Conservation (phyloP, 257 asterid species). For the Solanum sitiens region DNA sequence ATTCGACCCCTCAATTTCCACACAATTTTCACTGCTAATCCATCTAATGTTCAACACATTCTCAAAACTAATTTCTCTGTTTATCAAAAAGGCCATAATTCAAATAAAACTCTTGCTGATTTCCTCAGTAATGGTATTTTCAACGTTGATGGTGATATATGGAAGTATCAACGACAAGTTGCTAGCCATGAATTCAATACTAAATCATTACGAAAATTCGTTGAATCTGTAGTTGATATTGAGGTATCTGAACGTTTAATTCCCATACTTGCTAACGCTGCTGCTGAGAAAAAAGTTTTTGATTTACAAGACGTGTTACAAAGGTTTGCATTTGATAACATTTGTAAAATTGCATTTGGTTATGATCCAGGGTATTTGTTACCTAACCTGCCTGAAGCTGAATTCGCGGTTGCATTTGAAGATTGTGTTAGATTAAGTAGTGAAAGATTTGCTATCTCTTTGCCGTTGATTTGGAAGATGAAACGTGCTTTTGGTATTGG, state of each 20-base stretch:
- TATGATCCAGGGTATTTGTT: slow-evolving; percentile 45
- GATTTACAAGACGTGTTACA: slow-evolving; percentile 60
- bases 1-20: slow-evolving; percentile 38
- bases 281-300: not conserved
- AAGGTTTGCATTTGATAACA: slow-evolving; percentile 60
- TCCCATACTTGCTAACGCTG: slow-evolving; percentile 29
- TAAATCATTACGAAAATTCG: slow-evolving; percentile 37
- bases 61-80: slow-evolving; percentile 40
- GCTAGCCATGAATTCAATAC: slow-evolving; percentile 61
- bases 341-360: slow-evolving; percentile 54
- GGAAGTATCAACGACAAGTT: slow-evolving; percentile 54
- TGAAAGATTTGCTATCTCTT: slow-evolving; percentile 17
- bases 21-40: slow-evolving; percentile 45
- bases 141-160: slow-evolving; percentile 43
- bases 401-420: slow-evolving; percentile 43
- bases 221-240: slow-evolving; percentile 37
- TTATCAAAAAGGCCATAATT: slow-evolving; percentile 20
- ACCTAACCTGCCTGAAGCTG: slow-evolving; percentile 30
- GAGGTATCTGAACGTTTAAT: slow-evolving; percentile 34
- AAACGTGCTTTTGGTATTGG: slow-evolving; percentile 33
- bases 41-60: slow-evolving; percentile 54
- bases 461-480: slow-evolving; percentile 33
- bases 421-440: slow-evolving; percentile 13
- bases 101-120: not conserved
- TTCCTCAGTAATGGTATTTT: slow-evolving; percentile 62